phyloP scores from a whole-genome alignment of 2,329 filamentous ascomycete genomes.

The Cladosporium sp. region DNA sequence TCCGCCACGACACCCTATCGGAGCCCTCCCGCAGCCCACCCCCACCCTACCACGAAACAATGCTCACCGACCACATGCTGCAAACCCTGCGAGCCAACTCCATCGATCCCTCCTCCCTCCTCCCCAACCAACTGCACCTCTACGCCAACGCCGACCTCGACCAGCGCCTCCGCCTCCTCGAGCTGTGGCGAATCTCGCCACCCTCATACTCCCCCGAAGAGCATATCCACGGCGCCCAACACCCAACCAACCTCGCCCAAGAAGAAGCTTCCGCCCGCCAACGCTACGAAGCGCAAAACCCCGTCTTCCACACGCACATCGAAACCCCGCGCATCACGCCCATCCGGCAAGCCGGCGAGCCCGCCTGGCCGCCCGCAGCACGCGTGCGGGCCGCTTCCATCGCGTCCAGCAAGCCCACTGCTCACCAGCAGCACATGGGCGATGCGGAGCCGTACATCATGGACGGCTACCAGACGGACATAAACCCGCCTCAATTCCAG shows the following conservation, averaged over 20 bases:
- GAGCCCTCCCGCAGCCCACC: slow-evolving; percentile 35
- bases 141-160: slow-evolving; percentile 73
- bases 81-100: slow-evolving; percentile 61
- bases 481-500: slow-evolving; percentile 55
- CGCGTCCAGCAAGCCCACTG: slow-evolving; percentile 22
- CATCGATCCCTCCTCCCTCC: slow-evolving; percentile 69
- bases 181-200: slow-evolving; percentile 82
- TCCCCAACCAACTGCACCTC: slow-evolving; percentile 72
- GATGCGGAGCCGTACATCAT: slow-evolving; percentile 80
- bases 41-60: slow-evolving; percentile 32
- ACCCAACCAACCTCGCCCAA: slow-evolving; percentile 53
- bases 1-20: slow-evolving; percentile 47
- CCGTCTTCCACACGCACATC: slow-evolving; percentile 27
- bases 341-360: slow-evolving; percentile 29
- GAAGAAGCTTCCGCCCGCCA: slow-evolving; percentile 58
- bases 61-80: slow-evolving; percentile 33
- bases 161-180: slow-evolving; percentile 72
- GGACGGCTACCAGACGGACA: slow-evolving; percentile 63
- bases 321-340: slow-evolving; percentile 29
- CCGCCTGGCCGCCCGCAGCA: slow-evolving; percentile 32
- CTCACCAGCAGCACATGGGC: slow-evolving; percentile 22
- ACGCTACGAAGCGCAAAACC: slow-evolving; percentile 52
- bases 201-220: slow-evolving; percentile 54
- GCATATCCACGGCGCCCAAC: slow-evolving; percentile 28
- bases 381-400: slow-evolving; percentile 34